phyloP scores from a whole-genome alignment of 129 eudicot species.

The Calendula officinalis region DNA sequence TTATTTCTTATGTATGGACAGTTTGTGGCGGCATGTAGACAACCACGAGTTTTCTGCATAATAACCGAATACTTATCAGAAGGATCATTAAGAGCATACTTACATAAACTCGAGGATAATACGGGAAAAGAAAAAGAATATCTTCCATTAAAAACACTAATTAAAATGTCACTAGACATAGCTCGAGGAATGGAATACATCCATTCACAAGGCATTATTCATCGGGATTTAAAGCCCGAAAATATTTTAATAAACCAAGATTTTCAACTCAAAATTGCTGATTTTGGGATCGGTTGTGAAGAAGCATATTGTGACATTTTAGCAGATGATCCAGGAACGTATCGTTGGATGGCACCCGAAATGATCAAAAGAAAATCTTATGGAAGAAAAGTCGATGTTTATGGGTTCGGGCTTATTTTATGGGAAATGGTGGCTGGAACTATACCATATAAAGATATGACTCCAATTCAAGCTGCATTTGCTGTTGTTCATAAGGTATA shows the following conservation, averaged over 20 bases:
- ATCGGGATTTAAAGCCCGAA: constrained; percentile 91
- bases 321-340: constrained; percentile 94
- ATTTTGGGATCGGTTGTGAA: constrained; percentile 92
- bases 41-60: constrained; percentile 77
- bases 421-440: constrained; percentile 97
- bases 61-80: constrained; percentile 83
- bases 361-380: constrained; percentile 79
- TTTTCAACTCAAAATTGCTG: constrained; percentile 82
- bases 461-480: constrained; percentile 91
- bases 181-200: constrained; percentile 90
- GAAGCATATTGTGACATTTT: constrained; percentile 67
- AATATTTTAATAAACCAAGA: constrained; percentile 64
- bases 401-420: constrained; percentile 86
- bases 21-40: constrained; percentile 81
- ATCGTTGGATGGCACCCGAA: constrained; percentile 99
- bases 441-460: constrained; percentile 88
- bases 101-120: constrained; percentile 78
- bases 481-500: constrained; percentile 91
- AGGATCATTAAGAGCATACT: constrained; percentile 86
- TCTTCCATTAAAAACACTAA: constrained; percentile 55
- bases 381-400: constrained; percentile 88
- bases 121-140: constrained; percentile 34
- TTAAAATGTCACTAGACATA: constrained; percentile 72
- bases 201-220: constrained; percentile 87
- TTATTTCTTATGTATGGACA: constrained; percentile 21